Evolutionary conservation across 306 rosid species (phyloP).

Genomic region (Vachellia collinsii): DNA sequence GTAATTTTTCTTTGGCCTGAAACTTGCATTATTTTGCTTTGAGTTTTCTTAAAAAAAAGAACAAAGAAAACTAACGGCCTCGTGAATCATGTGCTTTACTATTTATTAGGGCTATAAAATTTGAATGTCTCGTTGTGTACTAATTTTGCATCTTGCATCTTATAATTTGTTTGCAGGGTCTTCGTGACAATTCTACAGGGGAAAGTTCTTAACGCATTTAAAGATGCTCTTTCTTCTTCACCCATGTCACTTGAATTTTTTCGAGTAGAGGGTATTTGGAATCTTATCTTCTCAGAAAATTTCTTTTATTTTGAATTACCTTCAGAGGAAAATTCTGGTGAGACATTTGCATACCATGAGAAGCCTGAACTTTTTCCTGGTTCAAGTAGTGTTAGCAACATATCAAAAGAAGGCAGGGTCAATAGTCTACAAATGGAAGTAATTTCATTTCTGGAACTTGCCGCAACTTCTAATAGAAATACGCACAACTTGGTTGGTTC

Average conservation of each 20-base stretch:
- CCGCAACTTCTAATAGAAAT: conserved; percentile 71
- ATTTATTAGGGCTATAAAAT: conserved; percentile 13
- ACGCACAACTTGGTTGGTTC: conserved; percentile 74
- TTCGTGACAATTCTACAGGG: conserved; percentile 74
- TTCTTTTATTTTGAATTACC: conserved; percentile 76
- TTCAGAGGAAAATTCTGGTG: conserved; percentile 55
- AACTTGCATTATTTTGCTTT: conserved; percentile 12
- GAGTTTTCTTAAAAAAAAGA: conserved; percentile 1
- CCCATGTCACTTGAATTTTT: conserved; percentile 69
- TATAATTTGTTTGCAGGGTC: conserved; percentile 60
- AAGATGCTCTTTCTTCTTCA: conserved; percentile 69
- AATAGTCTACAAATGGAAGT: conserved; percentile 73
- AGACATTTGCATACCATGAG: conserved; percentile 39
- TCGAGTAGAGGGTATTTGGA: conserved; percentile 88
- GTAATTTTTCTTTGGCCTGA: conserved; percentile 12
- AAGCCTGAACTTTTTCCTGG: conserved; percentile 54
- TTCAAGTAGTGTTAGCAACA: conserved; percentile 45
- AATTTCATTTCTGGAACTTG: conserved; percentile 83
- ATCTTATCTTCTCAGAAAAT: conserved; percentile 86
- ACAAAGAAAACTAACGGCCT: too few species aligned
- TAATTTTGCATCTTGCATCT: conserved; percentile 24
- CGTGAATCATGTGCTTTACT: conserved; percentile 11
- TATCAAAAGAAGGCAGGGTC: conserved; percentile 53
- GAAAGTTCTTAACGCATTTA: conserved; percentile 65
- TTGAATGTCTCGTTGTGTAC: conserved; percentile 26